Base-by-base conservation (phyloP, 2,329 filamentous ascomycete species). In the Knoxdaviesia proteae region DNA sequence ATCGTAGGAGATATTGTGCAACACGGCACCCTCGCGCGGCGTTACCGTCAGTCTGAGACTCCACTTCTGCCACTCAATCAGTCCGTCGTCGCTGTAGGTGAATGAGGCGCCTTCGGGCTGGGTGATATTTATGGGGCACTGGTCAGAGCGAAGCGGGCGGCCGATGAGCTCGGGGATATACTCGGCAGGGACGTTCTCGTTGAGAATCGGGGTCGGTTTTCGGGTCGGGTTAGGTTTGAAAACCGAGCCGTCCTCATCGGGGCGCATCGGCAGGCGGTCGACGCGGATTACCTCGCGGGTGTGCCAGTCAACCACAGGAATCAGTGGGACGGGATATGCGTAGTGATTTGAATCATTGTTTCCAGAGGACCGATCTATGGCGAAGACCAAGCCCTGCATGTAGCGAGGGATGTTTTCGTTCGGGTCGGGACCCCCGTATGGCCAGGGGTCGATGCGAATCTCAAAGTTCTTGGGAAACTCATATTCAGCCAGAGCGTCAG, bases 101-200 rank as follows among this genome's bases (percentile, higher is more conserved):
- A 84, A 84, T 1, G 73, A 79, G 0, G 77, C 68, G 0, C 79
- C 79, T 32, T 81, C 71, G 35, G 69, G 69, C 52, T 88, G 82
- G 1, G 73, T 65, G 39, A 88, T 74, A 49, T 83, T 72, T 52
- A 86, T 69, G 5, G 80, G 79, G 57, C 82, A 84, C 32, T 75
- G 52, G 44, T 71, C 71, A 38, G 63, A 58, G 8, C 73, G 58
- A 10, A 62, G 50, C 0, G 65, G 61, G 1, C 53, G 49, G 9
- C 63, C 58, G 7, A 75, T 58, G 3, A 77, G 58, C 51, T 70
- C 67, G 2, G 66, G 65, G 0, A 63, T 54, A 48, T 68, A 70
- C 44, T 71, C 67, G 34, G 62, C 60, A 0, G 59, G 44, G 38
- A 49, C 53, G 44, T 53, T 50, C 38, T 58, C 53, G 9, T 61